Conservation (phyloP, 192 early-diverging fungal genomes). For the Linderina pennispora region DNA sequence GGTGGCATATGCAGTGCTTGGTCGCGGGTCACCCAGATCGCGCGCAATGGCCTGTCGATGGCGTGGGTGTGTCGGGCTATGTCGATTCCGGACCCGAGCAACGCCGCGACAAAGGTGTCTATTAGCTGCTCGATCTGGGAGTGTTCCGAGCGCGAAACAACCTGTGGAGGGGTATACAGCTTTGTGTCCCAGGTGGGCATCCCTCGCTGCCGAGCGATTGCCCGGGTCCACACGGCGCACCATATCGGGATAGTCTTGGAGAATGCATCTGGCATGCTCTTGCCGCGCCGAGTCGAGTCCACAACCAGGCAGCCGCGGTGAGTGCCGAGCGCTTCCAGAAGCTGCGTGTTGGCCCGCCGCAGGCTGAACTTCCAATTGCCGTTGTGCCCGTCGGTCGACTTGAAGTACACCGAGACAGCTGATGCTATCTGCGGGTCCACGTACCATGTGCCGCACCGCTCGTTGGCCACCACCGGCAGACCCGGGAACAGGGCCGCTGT, state of each 20-base stretch:
- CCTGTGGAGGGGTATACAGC: constrained; percentile 57
- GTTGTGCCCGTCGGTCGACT: constrained; percentile 91
- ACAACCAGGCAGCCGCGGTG: constrained; percentile 72
- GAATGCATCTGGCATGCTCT: constrained; percentile 76
- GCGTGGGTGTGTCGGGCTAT: constrained; percentile 9
- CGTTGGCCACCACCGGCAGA: constrained; percentile 70
- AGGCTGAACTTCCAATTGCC: constrained; percentile 81
- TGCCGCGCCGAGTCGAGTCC: constrained; percentile 82
- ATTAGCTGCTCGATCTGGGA: constrained; percentile 58
- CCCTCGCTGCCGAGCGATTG: constrained; percentile 16
- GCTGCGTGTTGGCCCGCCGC: constrained; percentile 70
- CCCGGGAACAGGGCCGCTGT: constrained; percentile 50
- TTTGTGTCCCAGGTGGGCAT: constrained; percentile 46
- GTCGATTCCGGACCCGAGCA: constrained; percentile 50
- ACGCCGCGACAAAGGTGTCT: constrained; percentile 48
- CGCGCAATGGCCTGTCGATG: constrained; percentile 64
- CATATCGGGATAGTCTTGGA: constrained; percentile 88
- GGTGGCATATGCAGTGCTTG: constrained; percentile 35
- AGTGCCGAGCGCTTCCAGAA: constrained; percentile 51
- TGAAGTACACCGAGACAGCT: constrained; percentile 74
- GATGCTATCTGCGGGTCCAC: constrained; percentile 57
- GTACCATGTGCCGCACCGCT: constrained; percentile 88
- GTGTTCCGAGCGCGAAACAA: constrained; percentile 66
- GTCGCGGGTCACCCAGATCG: constrained; percentile 77
- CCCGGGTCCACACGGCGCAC: constrained; percentile 72